These are phyloP conservation scores for Sporothrix pseudoabietina DNA, from an alignment of 2,329 filamentous ascomycete genomes.

Conservation along the genomic window DNA sequence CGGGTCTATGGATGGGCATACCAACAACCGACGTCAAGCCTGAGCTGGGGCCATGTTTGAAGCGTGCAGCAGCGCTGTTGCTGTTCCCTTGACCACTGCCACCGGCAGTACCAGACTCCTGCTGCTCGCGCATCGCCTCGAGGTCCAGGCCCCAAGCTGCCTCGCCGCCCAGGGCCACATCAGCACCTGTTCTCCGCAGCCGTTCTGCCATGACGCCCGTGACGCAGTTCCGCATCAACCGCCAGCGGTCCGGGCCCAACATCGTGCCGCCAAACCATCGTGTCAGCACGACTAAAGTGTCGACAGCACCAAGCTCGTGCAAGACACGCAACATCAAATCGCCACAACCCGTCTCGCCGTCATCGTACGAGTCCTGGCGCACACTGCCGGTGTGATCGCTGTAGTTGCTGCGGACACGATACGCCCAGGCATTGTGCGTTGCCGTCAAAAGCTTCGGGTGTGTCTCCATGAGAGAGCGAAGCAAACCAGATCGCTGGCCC, in stretches of 20 bases:
- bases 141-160: slow-evolving; percentile 64
- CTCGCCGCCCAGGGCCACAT: slow-evolving; percentile 51
- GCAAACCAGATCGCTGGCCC: slow-evolving; percentile 46
- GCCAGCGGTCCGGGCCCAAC: slow-evolving; percentile 64
- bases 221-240: slow-evolving; percentile 61
- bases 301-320: slow-evolving; percentile 53
- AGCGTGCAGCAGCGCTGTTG: slow-evolving; percentile 29
- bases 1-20: slow-evolving; percentile 74
- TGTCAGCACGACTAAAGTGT: slow-evolving; percentile 60
- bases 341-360: slow-evolving; percentile 63
- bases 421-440: slow-evolving; percentile 62
- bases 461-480: slow-evolving; percentile 53
- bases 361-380: slow-evolving; percentile 57
- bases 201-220: slow-evolving; percentile 58
- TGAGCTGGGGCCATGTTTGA: slow-evolving; percentile 34
- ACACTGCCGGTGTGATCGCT: slow-evolving; percentile 34
- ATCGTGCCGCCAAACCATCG: slow-evolving; percentile 65
- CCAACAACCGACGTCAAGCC: slow-evolving; percentile 47
- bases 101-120: not conserved
- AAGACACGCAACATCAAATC: slow-evolving; percentile 58
- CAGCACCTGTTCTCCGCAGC: slow-evolving; percentile 48
- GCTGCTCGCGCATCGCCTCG: slow-evolving; percentile 51
- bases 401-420: slow-evolving; percentile 41
- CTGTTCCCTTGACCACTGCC: not conserved
- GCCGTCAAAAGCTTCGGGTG: slow-evolving; percentile 57